Conservation (phyloP, 2,329 filamentous ascomycete genomes). For the Penicillium sp. region DNA sequence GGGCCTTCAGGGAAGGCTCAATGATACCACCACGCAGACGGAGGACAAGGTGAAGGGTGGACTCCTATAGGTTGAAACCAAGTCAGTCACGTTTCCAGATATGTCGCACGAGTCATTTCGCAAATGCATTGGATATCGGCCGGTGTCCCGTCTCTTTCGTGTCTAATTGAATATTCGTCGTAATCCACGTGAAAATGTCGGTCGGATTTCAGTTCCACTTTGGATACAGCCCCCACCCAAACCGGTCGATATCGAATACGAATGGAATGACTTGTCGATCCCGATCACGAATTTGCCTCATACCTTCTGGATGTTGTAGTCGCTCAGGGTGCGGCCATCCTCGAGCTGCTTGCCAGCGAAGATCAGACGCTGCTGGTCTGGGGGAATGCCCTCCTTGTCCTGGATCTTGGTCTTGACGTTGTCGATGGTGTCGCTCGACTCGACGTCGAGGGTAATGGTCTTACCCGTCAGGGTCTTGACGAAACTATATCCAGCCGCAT, state of each 20-base stretch:
- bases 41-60: constrained; percentile 96
- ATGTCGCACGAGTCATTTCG: constrained; percentile 1
- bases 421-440: constrained; percentile 98
- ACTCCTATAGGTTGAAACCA: constrained; percentile 65
- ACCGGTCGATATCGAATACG: not conserved
- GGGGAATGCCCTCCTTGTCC: constrained; percentile 98
- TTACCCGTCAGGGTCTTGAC: constrained; percentile 99
- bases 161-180: not conserved
- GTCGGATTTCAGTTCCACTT: not conserved
- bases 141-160: constrained; percentile 8
- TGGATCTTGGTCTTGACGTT: constrained; percentile 99
- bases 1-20: constrained; percentile 96
- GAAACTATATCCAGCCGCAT: constrained; percentile 66
- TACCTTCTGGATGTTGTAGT: constrained; percentile 99
- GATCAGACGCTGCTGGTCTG: constrained; percentile 97
- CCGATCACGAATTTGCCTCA: constrained; percentile 35
- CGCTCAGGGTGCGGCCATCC: constrained; percentile 92
- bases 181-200: not conserved
- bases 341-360: constrained; percentile 99
- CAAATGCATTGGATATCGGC: not conserved
- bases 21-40: constrained; percentile 99
- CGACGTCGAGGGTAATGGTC: constrained; percentile 99
- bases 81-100: constrained; percentile 33
- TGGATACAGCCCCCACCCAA: not conserved
- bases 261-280: not conserved